Base-by-base conservation (phyloP, 1,284 basidiomycete species). In the Irpex sp. region DNA sequence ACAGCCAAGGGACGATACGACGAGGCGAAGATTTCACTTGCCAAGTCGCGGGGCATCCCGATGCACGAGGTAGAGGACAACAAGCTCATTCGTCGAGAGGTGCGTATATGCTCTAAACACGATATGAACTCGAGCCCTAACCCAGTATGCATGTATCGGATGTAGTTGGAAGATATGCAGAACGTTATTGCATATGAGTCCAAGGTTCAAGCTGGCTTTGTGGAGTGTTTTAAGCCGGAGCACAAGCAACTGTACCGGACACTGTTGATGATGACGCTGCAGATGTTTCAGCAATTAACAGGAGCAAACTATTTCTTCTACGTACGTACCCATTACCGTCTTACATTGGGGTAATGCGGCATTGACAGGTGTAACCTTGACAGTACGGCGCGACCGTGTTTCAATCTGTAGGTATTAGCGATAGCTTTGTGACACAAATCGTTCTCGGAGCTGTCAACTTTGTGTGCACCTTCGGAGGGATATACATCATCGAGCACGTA, bases 261-360 rank as follows among this genome's bases (percentile, higher is more conserved):
- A 0, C 65, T 86, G 0, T 78, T 89, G n/a, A 81, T 88, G 58
- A 88, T 91, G 84, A 70, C 80, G 1, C 77, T 93, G 11, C 91
- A 93, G 74, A 84, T 82, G 63, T 80, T 91, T 63, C 91, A 93
- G 73, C 90, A 93, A 71, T 82, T 92, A 44, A 92, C 91, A 0
- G 91, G 91, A 21, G 85, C 84, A 3, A 86, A 86, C 73, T 86
- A 85, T 71, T 87, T 87, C 76, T 88, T 87, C 76, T 87, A 91
- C 75, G 72, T 73, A 57, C 64, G 72, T 69, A 2, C 8, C 19
- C 34, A 26, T 26, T 1, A 26, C 40, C 15, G 21, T 60, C 37
- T 47, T 13, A 37, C 17, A 37, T 1, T 9, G 9, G 19, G 21
- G 21, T 26, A 26, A 26, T 26, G 21, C 21, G 21, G 21, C 54